Percentiles rank a stretch among this genome's conserved stretches.
Evolutionary conservation across 108 stramenopile genomes (phyloP).

Genomic region (Nitzschia sp.): DNA sequence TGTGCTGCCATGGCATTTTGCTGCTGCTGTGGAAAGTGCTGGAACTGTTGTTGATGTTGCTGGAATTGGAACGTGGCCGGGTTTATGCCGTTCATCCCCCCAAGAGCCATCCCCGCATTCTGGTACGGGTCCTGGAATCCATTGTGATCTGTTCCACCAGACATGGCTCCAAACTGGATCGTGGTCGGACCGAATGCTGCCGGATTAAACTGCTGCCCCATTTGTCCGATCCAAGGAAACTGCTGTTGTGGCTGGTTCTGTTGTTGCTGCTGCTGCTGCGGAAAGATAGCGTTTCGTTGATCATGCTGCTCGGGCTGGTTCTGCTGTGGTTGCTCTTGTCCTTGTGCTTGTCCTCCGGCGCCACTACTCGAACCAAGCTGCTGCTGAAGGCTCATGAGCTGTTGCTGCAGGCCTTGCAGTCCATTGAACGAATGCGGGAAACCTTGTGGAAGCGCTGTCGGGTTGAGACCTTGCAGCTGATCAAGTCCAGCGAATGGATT

Average conservation of each 20-base stretch:
- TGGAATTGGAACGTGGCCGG: constrained; percentile 2
- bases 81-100: not conserved
- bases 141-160: not conserved
- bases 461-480: constrained; percentile 9
- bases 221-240: constrained; percentile 7
- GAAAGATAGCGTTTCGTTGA: too few species aligned
- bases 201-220: not conserved
- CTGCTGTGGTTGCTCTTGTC: constrained; percentile 1
- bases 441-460: constrained; percentile 1
- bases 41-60: constrained; percentile 8
- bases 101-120: not conserved
- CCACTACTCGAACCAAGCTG: not conserved
- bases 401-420: constrained; percentile 13
- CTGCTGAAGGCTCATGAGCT: constrained; percentile 13
- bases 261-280: not conserved
- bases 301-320: constrained; percentile 1
- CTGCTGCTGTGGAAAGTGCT: constrained; percentile 3
- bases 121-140: not conserved
- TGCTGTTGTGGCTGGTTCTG: not conserved
- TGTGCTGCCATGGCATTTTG: not conserved
- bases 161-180: not conserved
- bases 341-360: not conserved
- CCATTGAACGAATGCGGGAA: not conserved
- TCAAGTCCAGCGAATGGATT: constrained; percentile 10
- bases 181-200: constrained; percentile 2